Evolutionary conservation across 305 asterid genomes (phyloP).

Genomic region (Fraxinus albicans): DNA sequence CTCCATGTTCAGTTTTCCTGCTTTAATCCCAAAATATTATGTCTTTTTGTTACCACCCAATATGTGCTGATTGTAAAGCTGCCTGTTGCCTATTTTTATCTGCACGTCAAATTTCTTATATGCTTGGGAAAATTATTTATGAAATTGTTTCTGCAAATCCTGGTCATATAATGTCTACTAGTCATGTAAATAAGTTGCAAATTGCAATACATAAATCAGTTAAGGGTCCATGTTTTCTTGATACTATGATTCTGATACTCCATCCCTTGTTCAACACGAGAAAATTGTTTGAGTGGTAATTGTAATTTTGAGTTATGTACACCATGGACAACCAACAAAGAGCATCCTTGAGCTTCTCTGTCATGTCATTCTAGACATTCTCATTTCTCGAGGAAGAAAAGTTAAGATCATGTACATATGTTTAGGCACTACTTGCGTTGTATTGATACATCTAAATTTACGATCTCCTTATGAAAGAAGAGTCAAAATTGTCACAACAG

Average conservation of each 20-base stretch:
- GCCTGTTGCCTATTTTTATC: background rate
- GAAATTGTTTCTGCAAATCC: background rate
- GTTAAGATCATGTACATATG: background rate
- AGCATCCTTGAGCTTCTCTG: background rate
- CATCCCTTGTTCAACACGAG: background rate
- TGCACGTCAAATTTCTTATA: background rate
- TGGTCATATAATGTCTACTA: background rate
- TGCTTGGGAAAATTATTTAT: background rate
- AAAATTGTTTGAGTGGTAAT: background rate
- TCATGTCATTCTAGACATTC: background rate
- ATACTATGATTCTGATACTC: background rate
- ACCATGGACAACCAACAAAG: background rate
- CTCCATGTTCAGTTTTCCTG: background rate
- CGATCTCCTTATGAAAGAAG: background rate
- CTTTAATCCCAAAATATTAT: background rate
- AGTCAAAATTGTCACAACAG: background rate
- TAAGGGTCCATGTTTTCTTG: background rate
- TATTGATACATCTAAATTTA: background rate
- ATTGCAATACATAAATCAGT: background rate
- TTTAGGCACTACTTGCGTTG: background rate
- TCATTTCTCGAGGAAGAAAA: background rate
- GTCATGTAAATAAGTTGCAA: background rate
- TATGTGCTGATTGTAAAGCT: background rate
- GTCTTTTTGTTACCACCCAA: background rate
- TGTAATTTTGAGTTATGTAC: background rate